Conservation (phyloP, 1,284 basidiomycete species). For the Ganoderma leucocontextum region DNA sequence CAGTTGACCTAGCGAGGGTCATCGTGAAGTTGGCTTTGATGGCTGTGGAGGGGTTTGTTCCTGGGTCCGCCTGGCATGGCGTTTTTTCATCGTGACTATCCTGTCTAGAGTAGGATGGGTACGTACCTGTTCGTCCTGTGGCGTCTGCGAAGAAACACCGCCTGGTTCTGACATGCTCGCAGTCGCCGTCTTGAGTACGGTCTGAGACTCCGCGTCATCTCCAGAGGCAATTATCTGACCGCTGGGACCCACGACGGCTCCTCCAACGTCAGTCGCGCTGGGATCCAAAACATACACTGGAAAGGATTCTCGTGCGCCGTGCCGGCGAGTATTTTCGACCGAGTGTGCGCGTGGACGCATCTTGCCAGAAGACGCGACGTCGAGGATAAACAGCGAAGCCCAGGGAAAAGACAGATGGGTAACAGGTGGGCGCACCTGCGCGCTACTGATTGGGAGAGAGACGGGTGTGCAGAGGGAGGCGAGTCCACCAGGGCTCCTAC, state of each 20-base stretch:
- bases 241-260: neutral
- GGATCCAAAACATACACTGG: neutral
- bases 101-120: no score
- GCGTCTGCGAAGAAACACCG: neutral
- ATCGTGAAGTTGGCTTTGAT: neutral
- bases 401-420: neutral
- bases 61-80: neutral
- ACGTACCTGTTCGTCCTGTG: neutral
- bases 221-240: neutral
- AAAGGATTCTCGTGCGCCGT: neutral
- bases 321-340: neutral
- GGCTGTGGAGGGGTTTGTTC: neutral
- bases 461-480: neutral
- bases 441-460: neutral
- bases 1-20: neutral
- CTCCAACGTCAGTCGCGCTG: neutral
- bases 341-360: conserved; percentile 11
- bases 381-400: neutral
- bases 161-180: neutral
- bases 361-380: conserved; percentile 16
- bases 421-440: neutral
- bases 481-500: neutral
- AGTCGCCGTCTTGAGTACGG: neutral
- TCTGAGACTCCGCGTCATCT: neutral
- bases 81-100: neutral